These are phyloP conservation scores for Xylaria palmicola DNA, from an alignment of 495 filamentous ascomycete genomes.

Conservation along the genomic window DNA sequence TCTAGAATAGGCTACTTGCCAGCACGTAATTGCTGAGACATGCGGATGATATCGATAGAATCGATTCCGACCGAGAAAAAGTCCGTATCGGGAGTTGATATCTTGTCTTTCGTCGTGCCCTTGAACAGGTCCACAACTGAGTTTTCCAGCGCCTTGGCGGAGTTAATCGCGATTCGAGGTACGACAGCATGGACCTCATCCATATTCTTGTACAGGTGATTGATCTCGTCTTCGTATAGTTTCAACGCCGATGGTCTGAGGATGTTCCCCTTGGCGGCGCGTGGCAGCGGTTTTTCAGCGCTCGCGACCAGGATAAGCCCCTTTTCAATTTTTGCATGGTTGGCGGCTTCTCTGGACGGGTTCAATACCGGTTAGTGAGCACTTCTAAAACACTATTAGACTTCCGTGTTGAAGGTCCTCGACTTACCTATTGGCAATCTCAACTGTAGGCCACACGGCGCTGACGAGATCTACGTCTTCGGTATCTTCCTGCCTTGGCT, in stretches of 20 bases:
- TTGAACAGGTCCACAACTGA: neutral
- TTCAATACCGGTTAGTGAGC: too few species aligned
- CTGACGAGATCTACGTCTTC: neutral
- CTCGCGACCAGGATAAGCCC: constrained; percentile 37
- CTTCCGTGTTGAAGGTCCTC: neutral
- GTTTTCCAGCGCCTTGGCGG: neutral
- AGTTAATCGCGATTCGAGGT: neutral
- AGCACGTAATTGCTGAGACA: neutral
- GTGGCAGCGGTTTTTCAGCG: constrained; percentile 45
- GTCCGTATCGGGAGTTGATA: neutral
- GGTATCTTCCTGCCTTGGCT: neutral
- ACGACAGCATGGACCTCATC: neutral
- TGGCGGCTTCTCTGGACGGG: too few species aligned
- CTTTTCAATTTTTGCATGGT: neutral
- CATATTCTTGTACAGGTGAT: constrained; percentile 36
- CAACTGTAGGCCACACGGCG: neutral
- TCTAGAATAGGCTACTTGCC: neutral
- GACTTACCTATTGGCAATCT: neutral
- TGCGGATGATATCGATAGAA: neutral
- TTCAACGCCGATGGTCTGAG: constrained; percentile 40
- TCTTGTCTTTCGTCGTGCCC: neutral
- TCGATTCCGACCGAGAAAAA: neutral
- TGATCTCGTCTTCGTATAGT: constrained; percentile 50
- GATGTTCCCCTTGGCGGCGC: constrained; percentile 53
- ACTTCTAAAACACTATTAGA: neutral